phyloP scores from a whole-genome alignment of 2,329 filamentous ascomycete species.

The Calonectria hongkongensis region DNA sequence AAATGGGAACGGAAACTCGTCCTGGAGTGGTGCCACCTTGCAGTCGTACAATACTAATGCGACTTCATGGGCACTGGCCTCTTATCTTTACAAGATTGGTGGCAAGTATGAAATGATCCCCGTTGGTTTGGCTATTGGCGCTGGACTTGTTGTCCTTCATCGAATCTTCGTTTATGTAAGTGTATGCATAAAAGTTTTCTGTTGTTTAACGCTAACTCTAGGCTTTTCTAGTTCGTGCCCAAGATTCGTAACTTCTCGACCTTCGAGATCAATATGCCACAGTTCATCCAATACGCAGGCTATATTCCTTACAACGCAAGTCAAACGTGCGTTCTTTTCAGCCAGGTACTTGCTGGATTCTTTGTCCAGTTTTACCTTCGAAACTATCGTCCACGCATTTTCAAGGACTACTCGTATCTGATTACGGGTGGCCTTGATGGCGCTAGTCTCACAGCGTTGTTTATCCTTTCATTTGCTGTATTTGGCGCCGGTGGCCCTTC shows the following conservation, averaged over 20 bases:
- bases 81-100: constrained; percentile 70
- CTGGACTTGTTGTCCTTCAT: constrained; percentile 65
- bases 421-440: constrained; percentile 73
- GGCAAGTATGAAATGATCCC: constrained; percentile 68
- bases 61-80: constrained; percentile 70
- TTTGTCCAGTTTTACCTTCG: constrained; percentile 71
- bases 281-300: constrained; percentile 73
- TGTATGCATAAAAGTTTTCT: background rate
- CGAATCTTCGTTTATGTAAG: constrained; percentile 64
- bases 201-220: constrained; percentile 19
- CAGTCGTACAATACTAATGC: constrained; percentile 70
- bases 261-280: constrained; percentile 69
- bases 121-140: constrained; percentile 69
- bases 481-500: constrained; percentile 69
- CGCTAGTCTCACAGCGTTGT: constrained; percentile 67
- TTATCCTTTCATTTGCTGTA: constrained; percentile 74
- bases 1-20: constrained; percentile 66
- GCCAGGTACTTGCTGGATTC: constrained; percentile 66
- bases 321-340: constrained; percentile 73
- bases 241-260: constrained; percentile 65
- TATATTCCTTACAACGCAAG: constrained; percentile 73
- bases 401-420: constrained; percentile 73
- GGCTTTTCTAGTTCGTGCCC: constrained; percentile 64
- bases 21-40: constrained; percentile 72
- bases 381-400: constrained; percentile 70